These are phyloP conservation scores for Cucurbita argyrosperma DNA, from an alignment of 306 rosid genomes.

Conservation along the genomic window DNA sequence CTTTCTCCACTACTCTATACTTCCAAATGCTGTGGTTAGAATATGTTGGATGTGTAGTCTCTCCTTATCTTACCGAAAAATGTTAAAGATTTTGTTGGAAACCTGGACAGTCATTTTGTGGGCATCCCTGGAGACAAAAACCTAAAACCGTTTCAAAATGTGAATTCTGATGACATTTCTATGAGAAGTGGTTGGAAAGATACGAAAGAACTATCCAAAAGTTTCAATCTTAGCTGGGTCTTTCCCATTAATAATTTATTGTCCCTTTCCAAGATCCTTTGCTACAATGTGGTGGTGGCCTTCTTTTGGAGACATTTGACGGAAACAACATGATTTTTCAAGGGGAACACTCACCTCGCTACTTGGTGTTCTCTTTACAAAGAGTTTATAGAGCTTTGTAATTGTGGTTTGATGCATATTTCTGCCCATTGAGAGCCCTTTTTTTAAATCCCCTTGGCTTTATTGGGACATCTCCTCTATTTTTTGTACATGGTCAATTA, in stretches of 20 bases:
- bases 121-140: not conserved
- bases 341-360: not conserved
- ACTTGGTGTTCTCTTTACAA: not conserved
- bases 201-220: not conserved
- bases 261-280: not conserved
- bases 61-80: not conserved
- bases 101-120: not conserved
- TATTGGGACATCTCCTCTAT: not conserved
- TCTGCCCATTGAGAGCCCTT: not conserved
- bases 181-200: not conserved
- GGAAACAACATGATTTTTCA: not conserved
- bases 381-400: too few relatives aligned
- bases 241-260: not conserved
- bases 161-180: not conserved
- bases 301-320: too few relatives aligned
- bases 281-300: too few relatives aligned
- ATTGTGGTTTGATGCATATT: too few relatives aligned
- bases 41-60: not conserved
- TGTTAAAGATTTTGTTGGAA: not conserved
- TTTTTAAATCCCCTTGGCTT: not conserved
- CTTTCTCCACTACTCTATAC: too few relatives aligned
- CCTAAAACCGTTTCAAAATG: not conserved
- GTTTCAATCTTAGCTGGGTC: not conserved
- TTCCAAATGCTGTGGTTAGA: not conserved
- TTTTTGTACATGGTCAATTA: not conserved